Base-by-base conservation (phyloP, 2,329 filamentous ascomycete species). In the Coccinonectria pachysandricola region DNA sequence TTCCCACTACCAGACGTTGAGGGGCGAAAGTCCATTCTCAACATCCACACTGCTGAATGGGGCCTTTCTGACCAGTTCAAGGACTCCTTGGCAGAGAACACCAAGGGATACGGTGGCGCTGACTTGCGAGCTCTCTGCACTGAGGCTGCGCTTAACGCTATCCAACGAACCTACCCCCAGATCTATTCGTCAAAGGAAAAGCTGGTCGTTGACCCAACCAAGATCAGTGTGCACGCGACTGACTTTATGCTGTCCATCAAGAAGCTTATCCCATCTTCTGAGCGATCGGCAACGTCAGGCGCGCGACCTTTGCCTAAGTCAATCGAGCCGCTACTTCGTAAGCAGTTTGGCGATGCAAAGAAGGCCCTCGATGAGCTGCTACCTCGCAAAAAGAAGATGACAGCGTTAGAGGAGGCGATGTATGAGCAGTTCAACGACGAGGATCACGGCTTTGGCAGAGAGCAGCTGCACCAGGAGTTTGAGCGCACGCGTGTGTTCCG, bases 171-270 rank as follows among this genome's bases (percentile, higher is more conserved):
- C 4, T 98, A 92, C 49, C 91, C 91, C 10, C 91, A 98, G 48
- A 95, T 98, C 36, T 98, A 98, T 60, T 73, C 75, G 13, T 88
- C 87, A 0, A 78, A 82, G 39, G 77, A 92, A 51, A 95, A 95
- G 58, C 72, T 96, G 16, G 60, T 92, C 21, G 91, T 98, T 31
- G 78, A 95, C 42, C 79, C 87, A 0, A 71, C 72, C 34, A 83
- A 77, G 44, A 94, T 98, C 47, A 75, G 75, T 31, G 76, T 98
- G 19, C 78, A 83, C 21, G 85, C 91, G 4, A 91, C 91, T 30
- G 91, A 98, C 54, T 98, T 98, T 46, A 94, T 94, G 81, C 71
- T 95, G 9, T 93, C 88, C 1, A 78, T 95, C 49, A 93, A 94
- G 61, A 93, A 93, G 56, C 85, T 98, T 58, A 73, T 95, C 8